phyloP scores from a whole-genome alignment of 1,139 yeast genomes.

The Geotrichum australiense region DNA sequence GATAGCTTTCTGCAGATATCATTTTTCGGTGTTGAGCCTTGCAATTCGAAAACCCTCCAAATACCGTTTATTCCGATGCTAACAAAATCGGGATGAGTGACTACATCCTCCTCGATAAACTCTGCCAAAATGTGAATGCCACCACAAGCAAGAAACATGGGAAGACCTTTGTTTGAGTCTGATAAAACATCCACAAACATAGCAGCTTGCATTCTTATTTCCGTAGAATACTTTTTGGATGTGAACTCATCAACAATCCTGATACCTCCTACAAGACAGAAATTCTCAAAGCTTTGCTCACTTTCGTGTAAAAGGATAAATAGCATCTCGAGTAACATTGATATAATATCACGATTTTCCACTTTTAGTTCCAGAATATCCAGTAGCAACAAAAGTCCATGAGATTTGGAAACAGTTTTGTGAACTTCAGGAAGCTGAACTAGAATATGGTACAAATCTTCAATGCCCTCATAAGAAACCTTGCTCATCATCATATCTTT shows the following conservation, averaged over 20 bases:
- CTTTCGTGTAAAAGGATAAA: conserved; percentile 38
- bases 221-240: conserved; percentile 34
- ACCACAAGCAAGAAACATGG: conserved; percentile 51
- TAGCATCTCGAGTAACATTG: conserved; percentile 39
- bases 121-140: conserved; percentile 47
- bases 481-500: conserved; percentile 10
- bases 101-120: conserved; percentile 51
- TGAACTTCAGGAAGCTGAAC: conserved; percentile 22
- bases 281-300: conserved; percentile 42
- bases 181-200: conserved; percentile 38
- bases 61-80: conserved; percentile 42
- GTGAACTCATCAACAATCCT: conserved; percentile 45
- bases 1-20: conserved; percentile 51
- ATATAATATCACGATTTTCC: conserved; percentile 29
- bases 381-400: conserved; percentile 44
- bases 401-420: conserved; percentile 39
- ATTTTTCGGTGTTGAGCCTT: conserved; percentile 40
- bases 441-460: conserved; percentile 7
- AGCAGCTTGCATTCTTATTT: conserved; percentile 42
- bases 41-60: conserved; percentile 42
- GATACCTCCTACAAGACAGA: conserved; percentile 53
- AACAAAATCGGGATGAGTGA: conserved; percentile 42
- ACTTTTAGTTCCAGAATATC: conserved; percentile 39
- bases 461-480: conserved; percentile 6
- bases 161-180: conserved; percentile 39